These are phyloP conservation scores for Phytophthora boehmeriae DNA, from an alignment of 352 stramenopile genomes.

Conservation along the genomic window DNA sequence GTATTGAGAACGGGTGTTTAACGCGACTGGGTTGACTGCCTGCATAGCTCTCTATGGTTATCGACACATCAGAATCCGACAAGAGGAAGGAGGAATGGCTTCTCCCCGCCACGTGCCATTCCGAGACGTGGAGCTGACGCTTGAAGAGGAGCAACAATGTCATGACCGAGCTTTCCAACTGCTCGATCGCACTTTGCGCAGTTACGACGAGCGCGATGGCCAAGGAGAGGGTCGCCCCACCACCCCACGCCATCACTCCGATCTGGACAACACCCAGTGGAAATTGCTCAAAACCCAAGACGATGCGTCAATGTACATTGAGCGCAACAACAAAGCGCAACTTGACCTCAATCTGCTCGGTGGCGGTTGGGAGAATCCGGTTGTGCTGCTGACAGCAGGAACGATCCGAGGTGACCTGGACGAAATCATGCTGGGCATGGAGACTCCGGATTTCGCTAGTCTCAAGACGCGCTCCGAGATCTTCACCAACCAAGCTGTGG, in stretches of 20 bases:
- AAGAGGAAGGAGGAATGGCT: not conserved
- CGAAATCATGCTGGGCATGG: slow-evolving; percentile 29
- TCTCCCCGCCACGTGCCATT: slow-evolving; percentile 3
- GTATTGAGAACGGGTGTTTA: too few relatives aligned
- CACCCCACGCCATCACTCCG: slow-evolving; percentile 15
- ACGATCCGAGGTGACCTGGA: slow-evolving; percentile 25
- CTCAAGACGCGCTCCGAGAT: slow-evolving; percentile 20
- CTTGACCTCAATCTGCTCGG: slow-evolving; percentile 26
- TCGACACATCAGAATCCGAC: not conserved
- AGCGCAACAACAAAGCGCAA: slow-evolving; percentile 8
- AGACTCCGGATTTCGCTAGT: slow-evolving; percentile 9
- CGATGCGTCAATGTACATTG: slow-evolving; percentile 27
- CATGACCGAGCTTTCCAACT: slow-evolving; percentile 25
- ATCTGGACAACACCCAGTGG: slow-evolving; percentile 30
- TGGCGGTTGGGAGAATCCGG: slow-evolving; percentile 26
- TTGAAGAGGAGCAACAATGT: slow-evolving; percentile 18
- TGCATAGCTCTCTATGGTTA: too few relatives aligned
- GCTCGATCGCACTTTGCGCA: slow-evolving; percentile 34
- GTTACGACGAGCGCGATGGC: slow-evolving; percentile 31
- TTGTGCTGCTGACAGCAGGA: slow-evolving; percentile 18
- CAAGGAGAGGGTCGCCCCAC: slow-evolving; percentile 6
- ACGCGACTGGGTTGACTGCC: too few relatives aligned
- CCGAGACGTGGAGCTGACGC: slow-evolving; percentile 8
- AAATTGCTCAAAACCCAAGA: slow-evolving; percentile 28
- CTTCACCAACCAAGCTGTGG: slow-evolving; percentile 16